phyloP scores from a whole-genome alignment of 2,329 filamentous ascomycete species.

The Colletotrichum sp. region DNA sequence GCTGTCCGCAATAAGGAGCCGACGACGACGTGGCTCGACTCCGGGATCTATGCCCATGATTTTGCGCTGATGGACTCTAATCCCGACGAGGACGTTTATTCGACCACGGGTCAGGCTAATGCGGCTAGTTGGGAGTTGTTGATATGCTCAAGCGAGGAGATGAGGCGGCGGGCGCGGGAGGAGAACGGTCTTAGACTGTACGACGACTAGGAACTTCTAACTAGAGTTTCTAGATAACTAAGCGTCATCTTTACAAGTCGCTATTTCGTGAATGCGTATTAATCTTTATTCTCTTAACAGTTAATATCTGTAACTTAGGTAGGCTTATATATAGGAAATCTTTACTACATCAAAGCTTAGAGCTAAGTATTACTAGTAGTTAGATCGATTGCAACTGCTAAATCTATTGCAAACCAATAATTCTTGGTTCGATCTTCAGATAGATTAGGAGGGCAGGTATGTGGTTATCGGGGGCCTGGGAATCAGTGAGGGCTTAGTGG shows the following conservation, averaged over 20 bases:
- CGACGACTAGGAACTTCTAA: not conserved
- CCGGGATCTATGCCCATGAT: not conserved
- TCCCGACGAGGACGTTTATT: not conserved
- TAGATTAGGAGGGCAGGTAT: too few relatives aligned
- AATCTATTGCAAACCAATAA: too few relatives aligned
- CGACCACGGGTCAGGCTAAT: not conserved
- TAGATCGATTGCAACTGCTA: rapidly evolving
- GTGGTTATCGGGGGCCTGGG: too few relatives aligned
- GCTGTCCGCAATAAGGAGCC: not conserved
- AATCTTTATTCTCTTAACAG: not conserved
- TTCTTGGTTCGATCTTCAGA: too few relatives aligned
- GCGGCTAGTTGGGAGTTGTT: not conserved
- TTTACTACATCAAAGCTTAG: rapidly evolving
- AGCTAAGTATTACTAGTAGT: rapidly evolving
- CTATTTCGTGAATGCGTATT: not conserved
- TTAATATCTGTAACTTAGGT: not conserved
- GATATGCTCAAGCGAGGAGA: not conserved
- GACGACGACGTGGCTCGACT: not conserved
- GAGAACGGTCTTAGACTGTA: not conserved
- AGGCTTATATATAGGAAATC: not conserved
- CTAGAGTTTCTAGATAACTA: not conserved
- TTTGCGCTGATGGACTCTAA: not conserved
- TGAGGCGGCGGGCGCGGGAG: not conserved
- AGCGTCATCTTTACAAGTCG: not conserved
- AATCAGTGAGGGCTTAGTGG: too few relatives aligned